Base-by-base conservation (phyloP, 2,329 filamentous ascomycete genomes). In the Onygenales sp. region DNA sequence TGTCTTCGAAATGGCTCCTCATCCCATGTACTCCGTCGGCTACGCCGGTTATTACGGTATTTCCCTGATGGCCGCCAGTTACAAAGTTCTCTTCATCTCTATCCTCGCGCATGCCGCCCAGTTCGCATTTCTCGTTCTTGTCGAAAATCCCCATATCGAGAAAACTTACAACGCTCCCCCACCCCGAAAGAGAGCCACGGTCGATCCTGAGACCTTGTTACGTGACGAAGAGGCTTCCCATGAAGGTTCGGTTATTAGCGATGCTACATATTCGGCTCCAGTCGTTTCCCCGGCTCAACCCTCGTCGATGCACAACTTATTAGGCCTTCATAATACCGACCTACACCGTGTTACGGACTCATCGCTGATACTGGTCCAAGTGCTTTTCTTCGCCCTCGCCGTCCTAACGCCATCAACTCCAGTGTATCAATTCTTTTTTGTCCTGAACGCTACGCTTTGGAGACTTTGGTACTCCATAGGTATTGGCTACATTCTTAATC, bases 31-130 rank as follows among this genome's bases (percentile, higher is more conserved):
- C 74, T 95, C 91, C 53, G 92, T 97, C 64, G 93, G 93, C 41
- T 98, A 98, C 71, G 90, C 89, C 51, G 93, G 93, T 46, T 98
- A 94, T 75, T 98, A 98, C 69, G 93, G 93, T 62, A 96, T 97
- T 66, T 96, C 92, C 56, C 85, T 96, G 75, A 94, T 98, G 86
- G 91, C 90, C 46, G 92, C 92, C 57, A 98, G 93, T 77, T 97
- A 97, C 73, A 90, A 92, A 65, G 92, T 98, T 55, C 80, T 98
- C 49, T 91, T 95, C 77, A 96, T 97, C 69, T 97, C 93, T 54
- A 92, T 98, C 64, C 74, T 94, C 64, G 93, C 92, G 57, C 93
- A 98, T 74, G 83, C 90, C 62, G 89, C 91, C 55, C 93, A 98
- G 73, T 92, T 98, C 69, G 85, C 85, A 56, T 98, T 98, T 75